A percentile compares a stretch with the other conserved stretches of the same genome.
Conservation (phyloP, 1,284 basidiomycete genomes). For the Salmacisia buchloeana region DNA sequence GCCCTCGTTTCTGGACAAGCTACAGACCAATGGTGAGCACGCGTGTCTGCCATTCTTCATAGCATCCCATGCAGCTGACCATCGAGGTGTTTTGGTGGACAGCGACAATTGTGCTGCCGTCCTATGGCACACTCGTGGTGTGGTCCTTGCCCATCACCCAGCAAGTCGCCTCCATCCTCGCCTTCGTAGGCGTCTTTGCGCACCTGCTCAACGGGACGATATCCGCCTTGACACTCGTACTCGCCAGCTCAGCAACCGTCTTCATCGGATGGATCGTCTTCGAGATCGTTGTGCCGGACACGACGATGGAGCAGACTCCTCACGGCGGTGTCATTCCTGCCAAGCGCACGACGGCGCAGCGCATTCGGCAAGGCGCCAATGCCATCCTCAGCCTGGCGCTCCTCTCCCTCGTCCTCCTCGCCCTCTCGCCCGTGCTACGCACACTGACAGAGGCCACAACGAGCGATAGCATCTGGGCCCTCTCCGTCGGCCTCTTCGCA, state of each 20-base stretch:
- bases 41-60: no score
- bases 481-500: constrained; percentile 65
- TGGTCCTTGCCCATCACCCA: constrained; percentile 35
- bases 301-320: not conserved
- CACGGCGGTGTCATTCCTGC: not conserved
- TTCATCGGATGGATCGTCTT: constrained; percentile 10
- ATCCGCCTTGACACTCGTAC: constrained; percentile 10
- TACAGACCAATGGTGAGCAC: constrained; percentile 72
- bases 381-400: constrained; percentile 51
- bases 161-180: constrained; percentile 22
- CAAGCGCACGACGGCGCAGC: not conserved
- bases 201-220: constrained; percentile 24
- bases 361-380: not conserved
- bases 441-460: constrained; percentile 92
- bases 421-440: constrained; percentile 81
- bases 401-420: constrained; percentile 78
- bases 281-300: constrained; percentile 12
- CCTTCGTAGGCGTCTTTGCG: constrained; percentile 31
- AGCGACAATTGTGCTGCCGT: constrained; percentile 49
- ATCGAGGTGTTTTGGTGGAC: not conserved
- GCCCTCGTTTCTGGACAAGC: constrained; percentile 67
- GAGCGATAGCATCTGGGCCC: constrained; percentile 91
- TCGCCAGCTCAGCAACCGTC: not conserved
- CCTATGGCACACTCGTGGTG: constrained; percentile 71
- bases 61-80: not conserved